Conservation (phyloP, 257 asterid genomes). For the Osmanthus fragrans region DNA sequence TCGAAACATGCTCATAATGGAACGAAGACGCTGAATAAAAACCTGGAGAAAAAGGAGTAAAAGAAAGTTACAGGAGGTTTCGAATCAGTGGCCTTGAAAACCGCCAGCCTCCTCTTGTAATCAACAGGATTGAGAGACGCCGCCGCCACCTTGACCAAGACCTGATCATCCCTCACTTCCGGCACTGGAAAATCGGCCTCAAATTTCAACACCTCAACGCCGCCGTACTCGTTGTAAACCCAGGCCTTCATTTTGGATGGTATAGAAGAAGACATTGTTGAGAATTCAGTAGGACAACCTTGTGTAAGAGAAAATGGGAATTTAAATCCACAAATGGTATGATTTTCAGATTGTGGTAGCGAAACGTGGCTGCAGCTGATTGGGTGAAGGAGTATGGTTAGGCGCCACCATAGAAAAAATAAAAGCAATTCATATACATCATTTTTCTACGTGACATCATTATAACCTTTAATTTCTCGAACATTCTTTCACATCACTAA, state of each 20-base stretch:
- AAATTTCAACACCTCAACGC: conserved; percentile 70
- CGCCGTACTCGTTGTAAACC: conserved; percentile 78
- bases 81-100: conserved; percentile 84
- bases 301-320: conserved; percentile 35
- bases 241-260: conserved; percentile 87
- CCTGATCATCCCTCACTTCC: conserved; percentile 66
- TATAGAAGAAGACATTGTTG: conserved; percentile 33
- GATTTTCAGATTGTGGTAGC: not conserved
- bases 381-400: not conserved
- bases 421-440: no score
- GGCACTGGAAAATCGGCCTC: conserved; percentile 61
- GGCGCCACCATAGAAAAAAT: not conserved
- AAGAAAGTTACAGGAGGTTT: conserved; percentile 74
- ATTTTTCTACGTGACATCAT: no score
- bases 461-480: no score
- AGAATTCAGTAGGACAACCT: conserved; percentile 47
- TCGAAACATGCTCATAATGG: no score
- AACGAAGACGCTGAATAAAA: not conserved
- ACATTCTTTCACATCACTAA: no score
- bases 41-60: no score
- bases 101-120: conserved; percentile 68
- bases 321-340: not conserved
- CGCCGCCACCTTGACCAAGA: conserved; percentile 75
- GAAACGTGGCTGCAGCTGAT: not conserved
- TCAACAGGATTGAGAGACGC: conserved; percentile 93